These are phyloP conservation scores for Casaregolazyma lundiana DNA, from an alignment of 1,139 yeast species.

Conservation along the genomic window DNA sequence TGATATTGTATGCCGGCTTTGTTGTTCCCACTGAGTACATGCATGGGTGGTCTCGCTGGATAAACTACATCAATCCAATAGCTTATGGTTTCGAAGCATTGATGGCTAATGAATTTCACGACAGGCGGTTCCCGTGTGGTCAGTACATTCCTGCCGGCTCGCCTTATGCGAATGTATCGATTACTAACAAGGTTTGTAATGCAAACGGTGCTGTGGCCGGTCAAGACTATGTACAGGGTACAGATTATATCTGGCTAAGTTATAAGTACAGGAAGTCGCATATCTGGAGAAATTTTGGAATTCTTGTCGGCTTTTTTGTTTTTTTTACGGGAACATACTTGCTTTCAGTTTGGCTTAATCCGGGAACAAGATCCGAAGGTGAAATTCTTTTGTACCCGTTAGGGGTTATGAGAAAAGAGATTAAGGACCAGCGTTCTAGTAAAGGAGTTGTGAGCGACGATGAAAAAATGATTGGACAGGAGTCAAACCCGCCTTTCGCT, in stretches of 20 bases:
- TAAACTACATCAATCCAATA: conserved; percentile 67
- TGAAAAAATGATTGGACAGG: conserved; percentile 22
- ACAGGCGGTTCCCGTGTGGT: conserved; percentile 42
- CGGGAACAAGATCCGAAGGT: conserved; percentile 78
- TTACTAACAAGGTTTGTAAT: conserved; percentile 50
- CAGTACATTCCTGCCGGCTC: conserved; percentile 51
- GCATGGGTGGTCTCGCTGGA: conserved; percentile 80
- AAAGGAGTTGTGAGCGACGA: conserved; percentile 26
- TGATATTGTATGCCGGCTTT: conserved; percentile 74
- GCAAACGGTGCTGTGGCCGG: conserved; percentile 66
- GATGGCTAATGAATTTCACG: conserved; percentile 58
- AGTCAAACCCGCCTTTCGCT: conserved; percentile 11
- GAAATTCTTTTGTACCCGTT: conserved; percentile 68
- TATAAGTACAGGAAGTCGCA: conserved; percentile 52
- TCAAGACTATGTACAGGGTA: conserved; percentile 49
- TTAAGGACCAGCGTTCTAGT: too few species aligned
- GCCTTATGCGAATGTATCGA: conserved; percentile 38
- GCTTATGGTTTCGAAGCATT: conserved; percentile 65
- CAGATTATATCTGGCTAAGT: conserved; percentile 45
- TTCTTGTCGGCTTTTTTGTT: conserved; percentile 50
- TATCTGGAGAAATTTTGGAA: conserved; percentile 84
- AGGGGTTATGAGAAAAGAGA: conserved; percentile 34
- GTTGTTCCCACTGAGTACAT: conserved; percentile 62
- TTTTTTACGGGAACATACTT: conserved; percentile 56
- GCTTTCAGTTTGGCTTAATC: conserved; percentile 56